Evolutionary conservation across 129 eudicot species (phyloP).

Genomic region (Artemisia tridentata): DNA sequence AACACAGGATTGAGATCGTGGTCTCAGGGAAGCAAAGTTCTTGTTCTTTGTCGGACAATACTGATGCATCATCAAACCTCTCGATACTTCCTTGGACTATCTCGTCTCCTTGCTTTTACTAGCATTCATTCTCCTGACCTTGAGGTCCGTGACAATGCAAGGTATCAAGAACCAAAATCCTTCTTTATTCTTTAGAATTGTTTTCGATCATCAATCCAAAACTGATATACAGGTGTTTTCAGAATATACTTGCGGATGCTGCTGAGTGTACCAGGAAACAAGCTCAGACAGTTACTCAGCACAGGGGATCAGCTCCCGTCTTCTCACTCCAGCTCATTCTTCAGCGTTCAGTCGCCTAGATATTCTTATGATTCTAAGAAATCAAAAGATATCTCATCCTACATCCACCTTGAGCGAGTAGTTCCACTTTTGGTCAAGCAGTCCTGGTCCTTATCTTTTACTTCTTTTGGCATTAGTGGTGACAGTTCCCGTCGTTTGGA

Average conservation of each 20-base stretch:
- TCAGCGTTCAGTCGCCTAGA: slow-evolving; percentile 59
- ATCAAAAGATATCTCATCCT: slow-evolving; percentile 60
- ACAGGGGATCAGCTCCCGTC: slow-evolving; percentile 63
- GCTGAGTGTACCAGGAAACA: slow-evolving; percentile 87
- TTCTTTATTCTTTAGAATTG: slow-evolving; percentile 7
- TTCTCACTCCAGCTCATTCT: slow-evolving; percentile 59
- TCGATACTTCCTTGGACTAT: slow-evolving; percentile 63
- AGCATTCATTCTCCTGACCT: slow-evolving; percentile 86
- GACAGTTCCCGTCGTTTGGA: slow-evolving; percentile 37
- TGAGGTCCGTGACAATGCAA: slow-evolving; percentile 93
- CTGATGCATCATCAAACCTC: slow-evolving; percentile 84
- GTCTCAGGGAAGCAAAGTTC: slow-evolving; percentile 89
- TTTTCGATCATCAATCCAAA: slow-evolving; percentile 4
- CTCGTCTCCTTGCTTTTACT: slow-evolving; percentile 73
- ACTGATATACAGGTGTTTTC: slow-evolving; percentile 26
- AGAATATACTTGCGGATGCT: slow-evolving; percentile 93
- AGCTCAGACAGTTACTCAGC: slow-evolving; percentile 60
- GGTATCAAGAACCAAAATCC: slow-evolving; percentile 42
- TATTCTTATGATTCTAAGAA: slow-evolving; percentile 49
- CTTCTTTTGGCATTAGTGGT: slow-evolving; percentile 42
- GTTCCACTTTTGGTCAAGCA: slow-evolving; percentile 77
- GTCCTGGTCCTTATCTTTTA: slow-evolving; percentile 83
- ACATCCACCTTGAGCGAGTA: slow-evolving; percentile 72
- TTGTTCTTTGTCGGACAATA: slow-evolving; percentile 85
- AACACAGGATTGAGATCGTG: slow-evolving; percentile 83